Evolutionary conservation across 495 filamentous ascomycete genomes (phyloP).

Genomic region (Neurospora africana): DNA sequence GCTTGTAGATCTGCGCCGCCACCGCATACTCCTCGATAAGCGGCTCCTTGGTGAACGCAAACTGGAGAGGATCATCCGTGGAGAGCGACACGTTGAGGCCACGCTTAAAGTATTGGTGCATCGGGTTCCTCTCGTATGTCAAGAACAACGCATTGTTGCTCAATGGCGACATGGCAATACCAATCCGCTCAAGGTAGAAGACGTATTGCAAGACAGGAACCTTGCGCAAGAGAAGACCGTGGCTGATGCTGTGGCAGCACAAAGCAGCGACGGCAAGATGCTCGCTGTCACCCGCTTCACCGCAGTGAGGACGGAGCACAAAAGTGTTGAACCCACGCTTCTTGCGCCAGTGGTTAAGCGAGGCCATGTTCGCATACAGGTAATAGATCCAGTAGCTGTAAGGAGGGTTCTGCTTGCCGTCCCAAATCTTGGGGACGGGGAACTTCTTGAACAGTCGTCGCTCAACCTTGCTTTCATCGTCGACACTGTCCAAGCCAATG

Average conservation of each 20-base stretch:
- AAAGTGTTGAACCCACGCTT: slow-evolving; percentile 93
- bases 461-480: slow-evolving; percentile 95
- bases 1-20: slow-evolving; percentile 95
- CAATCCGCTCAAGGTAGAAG: slow-evolving; percentile 95
- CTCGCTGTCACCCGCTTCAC: slow-evolving; percentile 93
- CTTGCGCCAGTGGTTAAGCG: slow-evolving; percentile 85
- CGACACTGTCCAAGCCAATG: slow-evolving; percentile 93
- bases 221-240: slow-evolving; percentile 85
- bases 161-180: slow-evolving; percentile 96
- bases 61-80: slow-evolving; percentile 94
- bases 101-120: slow-evolving; percentile 85
- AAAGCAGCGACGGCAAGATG: slow-evolving; percentile 87
- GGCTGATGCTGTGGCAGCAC: slow-evolving; percentile 95
- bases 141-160: slow-evolving; percentile 97
- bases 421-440: slow-evolving; percentile 79
- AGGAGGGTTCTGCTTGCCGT: slow-evolving; percentile 86
- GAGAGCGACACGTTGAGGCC: slow-evolving; percentile 93
- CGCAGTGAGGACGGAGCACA: slow-evolving; percentile 85
- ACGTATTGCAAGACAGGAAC: slow-evolving; percentile 93
- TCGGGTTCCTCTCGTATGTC: slow-evolving; percentile 94
- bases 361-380: slow-evolving; percentile 86
- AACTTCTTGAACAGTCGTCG: slow-evolving; percentile 87
- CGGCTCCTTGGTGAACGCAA: slow-evolving; percentile 96
- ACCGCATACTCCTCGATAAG: slow-evolving; percentile 97
- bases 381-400: slow-evolving; percentile 99